Evolutionary conservation across 169 alveolate genomes (phyloP), one percentile per base, ranked within the genome.

Genomic region (Theileria sp.): DNA sequence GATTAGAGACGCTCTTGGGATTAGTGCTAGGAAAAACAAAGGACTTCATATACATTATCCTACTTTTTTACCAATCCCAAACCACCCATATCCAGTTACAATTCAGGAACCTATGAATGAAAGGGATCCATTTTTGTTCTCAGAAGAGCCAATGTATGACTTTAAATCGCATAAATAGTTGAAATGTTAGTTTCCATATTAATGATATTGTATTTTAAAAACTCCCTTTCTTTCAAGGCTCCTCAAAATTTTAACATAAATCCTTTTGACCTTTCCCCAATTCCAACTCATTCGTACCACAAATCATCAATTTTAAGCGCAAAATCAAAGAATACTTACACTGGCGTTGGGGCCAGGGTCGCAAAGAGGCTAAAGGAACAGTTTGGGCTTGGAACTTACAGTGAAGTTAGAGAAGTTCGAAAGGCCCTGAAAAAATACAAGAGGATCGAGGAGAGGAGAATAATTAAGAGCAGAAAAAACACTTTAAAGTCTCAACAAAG

Each of bases 1-100:
- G 86, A 94, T 94, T 19, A 79, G 93, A 54, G 97, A 92, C 77
- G 96, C 95, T n/a, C 81, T 92, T 21, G 96, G 97, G 13, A 87
- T 88, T 44, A 79, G 94, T 9, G 92, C 89, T 44, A 80, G 91
- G 56, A 87, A 87, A 73, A 92, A 92, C 75, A 77, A 88, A 50
- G 91, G 83, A 49, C 28, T 91, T 15, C 93, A 86, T 51, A 73
- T 88, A 6, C 93, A 88, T 64, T 88, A 91, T 69, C 96, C 96
- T n/a, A 94, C 95, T 13, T 94, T 94, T 77, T 87, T 94, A 44
- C 91, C 91, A 6, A 77, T 68, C 5, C 62, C 91, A 12, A 81
- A 81, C 28, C 79, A 75, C 3, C 49, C 78, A 1, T 85, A 85
- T 62, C 91, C 91, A 50, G 87, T 85, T 32, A 85, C 91, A 25